phyloP scores from a whole-genome alignment of 768 basidiomycete genomes.

The Lyophyllum semitale region DNA sequence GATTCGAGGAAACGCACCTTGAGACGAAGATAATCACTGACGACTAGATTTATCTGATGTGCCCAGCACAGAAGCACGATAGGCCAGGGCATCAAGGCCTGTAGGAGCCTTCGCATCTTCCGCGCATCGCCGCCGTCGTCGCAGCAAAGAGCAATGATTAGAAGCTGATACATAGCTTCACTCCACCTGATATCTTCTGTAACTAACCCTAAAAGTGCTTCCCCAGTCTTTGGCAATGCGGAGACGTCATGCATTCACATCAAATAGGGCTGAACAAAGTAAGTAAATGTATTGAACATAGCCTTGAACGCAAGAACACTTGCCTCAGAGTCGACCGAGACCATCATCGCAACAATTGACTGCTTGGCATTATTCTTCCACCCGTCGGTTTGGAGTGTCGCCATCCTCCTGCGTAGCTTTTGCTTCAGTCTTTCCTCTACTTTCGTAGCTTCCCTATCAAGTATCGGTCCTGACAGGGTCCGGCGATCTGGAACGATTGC shows the following conservation, averaged over 20 bases:
- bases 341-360: slow-evolving; percentile 24
- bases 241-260: slow-evolving; percentile 18
- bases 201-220: too few relatives aligned
- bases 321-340: slow-evolving; percentile 25
- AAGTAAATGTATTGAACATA: neutral
- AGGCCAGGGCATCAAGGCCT: slow-evolving; percentile 5
- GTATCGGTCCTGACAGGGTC: slow-evolving; percentile 17
- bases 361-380: slow-evolving; percentile 30
- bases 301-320: slow-evolving; percentile 3
- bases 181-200: too few relatives aligned
- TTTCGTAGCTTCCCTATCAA: slow-evolving; percentile 11
- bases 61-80: slow-evolving; percentile 25
- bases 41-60: slow-evolving; percentile 34
- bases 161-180: too few relatives aligned
- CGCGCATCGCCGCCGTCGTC: too few relatives aligned
- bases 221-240: too few relatives aligned
- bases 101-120: slow-evolving; percentile 18
- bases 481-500: slow-evolving; percentile 17
- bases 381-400: slow-evolving; percentile 26
- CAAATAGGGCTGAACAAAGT: slow-evolving; percentile 15
- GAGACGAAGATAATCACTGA: slow-evolving; percentile 31
- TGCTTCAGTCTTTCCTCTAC: slow-evolving; percentile 12
- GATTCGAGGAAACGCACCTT: slow-evolving; percentile 12
- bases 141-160: too few relatives aligned
- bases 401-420: slow-evolving; percentile 13